Base-by-base conservation (phyloP, 768 basidiomycete species). In the Suillus hirtellus region DNA sequence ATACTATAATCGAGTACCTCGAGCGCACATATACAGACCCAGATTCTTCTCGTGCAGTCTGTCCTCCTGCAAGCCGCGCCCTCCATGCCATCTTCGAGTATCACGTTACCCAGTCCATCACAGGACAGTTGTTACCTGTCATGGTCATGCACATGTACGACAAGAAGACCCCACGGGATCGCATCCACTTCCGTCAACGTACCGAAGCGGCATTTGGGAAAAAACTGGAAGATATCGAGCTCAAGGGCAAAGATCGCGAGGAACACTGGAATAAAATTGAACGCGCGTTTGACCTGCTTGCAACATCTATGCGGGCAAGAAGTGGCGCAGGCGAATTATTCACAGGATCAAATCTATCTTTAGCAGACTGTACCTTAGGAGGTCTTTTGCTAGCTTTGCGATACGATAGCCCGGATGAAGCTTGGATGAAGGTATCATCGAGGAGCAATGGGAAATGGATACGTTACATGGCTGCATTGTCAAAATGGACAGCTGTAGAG, bases 1-100 rank as follows among this genome's bases (percentile, higher is more conserved):
- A 69, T 3, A 71, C 71, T 21, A 80, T 80, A 53, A 67, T 77
- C 27, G 72, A 75, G 56, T 78, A 79, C 64, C 73, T 80, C 44
- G 79, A 80, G 42, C 68, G 60, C 21, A 70, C 68, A n/a, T 72
- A 69, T 43, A 64, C 66, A 19, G 59, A 62, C 35, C 67, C 65
- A 9, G 71, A 69, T 6, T 61, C 50, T 52, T 50, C 55, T n/a
- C 59, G 59, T 15, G 49, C 52, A 50, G 49, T 72, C 31, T 65
- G 63, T 40, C 78, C 74, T 1, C 61, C 53, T 6, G 59, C 66
- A 42, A 71, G 67, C 21, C 65, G 63, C 24, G 63, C 69, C 8
- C 66, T 70, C 8, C 74, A 77, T 52, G 66, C 68, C 4, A 46
- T 68, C 27, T 69, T 75, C 56, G 68, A 71, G 21, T 58, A 66